Evolutionary conservation across 148 eudicot species (phyloP).

Genomic region (Spergularia bocconei): DNA sequence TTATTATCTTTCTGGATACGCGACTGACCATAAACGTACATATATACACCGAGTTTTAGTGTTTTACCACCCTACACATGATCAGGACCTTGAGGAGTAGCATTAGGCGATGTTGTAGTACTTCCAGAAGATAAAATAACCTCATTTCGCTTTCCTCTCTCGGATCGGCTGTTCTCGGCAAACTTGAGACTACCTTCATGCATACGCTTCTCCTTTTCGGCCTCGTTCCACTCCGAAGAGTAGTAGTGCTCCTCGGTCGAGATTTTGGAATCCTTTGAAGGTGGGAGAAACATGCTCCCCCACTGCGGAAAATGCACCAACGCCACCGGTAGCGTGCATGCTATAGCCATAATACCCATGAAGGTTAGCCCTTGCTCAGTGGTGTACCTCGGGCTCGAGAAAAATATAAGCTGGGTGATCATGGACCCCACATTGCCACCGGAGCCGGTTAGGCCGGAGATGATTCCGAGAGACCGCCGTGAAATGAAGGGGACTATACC

Average conservation of each 20-base stretch:
- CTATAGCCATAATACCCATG: slow-evolving; percentile 46
- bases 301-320: slow-evolving; percentile 52
- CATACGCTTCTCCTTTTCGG: slow-evolving; percentile 37
- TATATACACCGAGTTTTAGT: background rate
- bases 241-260: slow-evolving; percentile 38
- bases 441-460: slow-evolving; percentile 48
- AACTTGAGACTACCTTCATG: slow-evolving; percentile 37
- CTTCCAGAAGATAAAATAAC: background rate
- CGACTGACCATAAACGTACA: no score
- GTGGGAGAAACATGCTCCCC: slow-evolving; percentile 45
- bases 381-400: slow-evolving; percentile 25
- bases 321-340: slow-evolving; percentile 36
- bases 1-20: no score
- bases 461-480: slow-evolving; percentile 39
- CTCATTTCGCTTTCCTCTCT: slow-evolving; percentile 33
- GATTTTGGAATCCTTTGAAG: slow-evolving; percentile 21
- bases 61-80: slow-evolving; percentile 3
- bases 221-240: slow-evolving; percentile 27
- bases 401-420: slow-evolving; percentile 40
- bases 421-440: slow-evolving; percentile 48
- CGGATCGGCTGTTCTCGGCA: slow-evolving; percentile 40
- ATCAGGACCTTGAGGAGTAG: slow-evolving; percentile 3
- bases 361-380: slow-evolving; percentile 33
- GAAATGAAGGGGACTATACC: slow-evolving; percentile 49
- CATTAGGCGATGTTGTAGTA: slow-evolving; percentile 10